Conservation (phyloP, 768 basidiomycete genomes). For the Mycena latifolia region DNA sequence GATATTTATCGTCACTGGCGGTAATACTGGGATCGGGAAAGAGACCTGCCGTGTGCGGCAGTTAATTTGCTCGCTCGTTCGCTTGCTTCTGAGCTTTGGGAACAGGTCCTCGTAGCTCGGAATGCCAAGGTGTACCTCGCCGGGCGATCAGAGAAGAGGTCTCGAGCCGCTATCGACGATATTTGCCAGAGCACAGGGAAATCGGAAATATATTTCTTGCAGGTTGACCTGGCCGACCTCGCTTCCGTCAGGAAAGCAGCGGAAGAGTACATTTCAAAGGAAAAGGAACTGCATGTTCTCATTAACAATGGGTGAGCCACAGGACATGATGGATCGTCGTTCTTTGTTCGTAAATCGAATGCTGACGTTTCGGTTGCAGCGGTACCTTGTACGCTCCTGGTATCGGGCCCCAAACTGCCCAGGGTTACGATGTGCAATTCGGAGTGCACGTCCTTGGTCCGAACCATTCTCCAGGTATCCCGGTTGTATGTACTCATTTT, state of each 20-base stretch:
- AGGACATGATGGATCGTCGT: too few relatives aligned
- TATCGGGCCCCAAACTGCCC: constrained; percentile 43
- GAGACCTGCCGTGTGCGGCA: constrained; percentile 37
- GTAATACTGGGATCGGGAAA: constrained; percentile 38
- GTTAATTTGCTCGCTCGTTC: not conserved
- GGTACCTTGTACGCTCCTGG: constrained; percentile 48
- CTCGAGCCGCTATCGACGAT: constrained; percentile 52
- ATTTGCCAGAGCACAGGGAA: constrained; percentile 57
- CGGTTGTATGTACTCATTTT: not conserved
- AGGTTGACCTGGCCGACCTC: constrained; percentile 52
- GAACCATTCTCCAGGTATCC: not conserved
- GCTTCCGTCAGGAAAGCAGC: constrained; percentile 45
- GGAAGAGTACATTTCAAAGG: constrained; percentile 46
- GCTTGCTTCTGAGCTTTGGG: constrained; percentile 2
- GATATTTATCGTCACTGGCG: constrained; percentile 50
- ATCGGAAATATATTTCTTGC: constrained; percentile 48
- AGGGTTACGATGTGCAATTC: constrained; percentile 51
- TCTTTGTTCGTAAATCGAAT: not conserved
- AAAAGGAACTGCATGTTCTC: constrained; percentile 45
- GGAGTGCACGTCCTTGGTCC: constrained; percentile 48
- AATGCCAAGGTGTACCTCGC: constrained; percentile 65
- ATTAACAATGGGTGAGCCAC: constrained; percentile 49
- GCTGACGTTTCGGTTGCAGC: constrained; percentile 29
- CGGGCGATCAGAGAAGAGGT: constrained; percentile 47
- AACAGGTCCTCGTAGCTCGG: constrained; percentile 52